These are phyloP conservation scores for Monosporascus sp. DNA, from an alignment of 2,329 filamentous ascomycete species.

Conservation along the genomic window DNA sequence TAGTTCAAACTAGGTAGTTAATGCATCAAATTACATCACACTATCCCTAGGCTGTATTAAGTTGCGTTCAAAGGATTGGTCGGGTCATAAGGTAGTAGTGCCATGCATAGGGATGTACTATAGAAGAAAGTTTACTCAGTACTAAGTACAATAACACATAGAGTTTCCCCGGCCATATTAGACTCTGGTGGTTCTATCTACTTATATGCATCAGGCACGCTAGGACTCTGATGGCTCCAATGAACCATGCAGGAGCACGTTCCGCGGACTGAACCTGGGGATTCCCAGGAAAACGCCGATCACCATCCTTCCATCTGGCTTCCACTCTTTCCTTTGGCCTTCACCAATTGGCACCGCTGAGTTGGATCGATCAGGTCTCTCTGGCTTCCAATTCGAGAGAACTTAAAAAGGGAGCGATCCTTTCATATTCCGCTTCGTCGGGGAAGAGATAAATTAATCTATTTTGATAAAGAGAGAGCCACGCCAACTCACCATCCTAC, in stretches of 20 bases:
- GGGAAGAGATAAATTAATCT: not conserved
- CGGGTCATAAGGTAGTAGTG: not conserved
- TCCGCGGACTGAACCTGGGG: conserved; percentile 6
- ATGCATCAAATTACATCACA: not conserved
- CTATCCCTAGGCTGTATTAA: not conserved
- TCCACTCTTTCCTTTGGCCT: not conserved
- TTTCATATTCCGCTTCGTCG: not conserved
- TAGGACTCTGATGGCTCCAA: not conserved
- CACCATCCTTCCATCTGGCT: conserved; percentile 13
- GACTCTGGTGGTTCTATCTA: not conserved
- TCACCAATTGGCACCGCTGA: not conserved
- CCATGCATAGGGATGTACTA: not conserved
- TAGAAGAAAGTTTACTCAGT: not conserved
- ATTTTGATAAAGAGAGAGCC: not conserved
- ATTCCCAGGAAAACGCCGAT: conserved; percentile 19
- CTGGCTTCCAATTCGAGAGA: not conserved
- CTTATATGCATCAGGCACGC: not conserved
- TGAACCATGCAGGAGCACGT: not conserved
- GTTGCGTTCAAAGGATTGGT: not conserved
- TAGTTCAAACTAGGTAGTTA: not conserved
- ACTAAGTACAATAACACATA: not conserved
- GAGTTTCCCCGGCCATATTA: not conserved
- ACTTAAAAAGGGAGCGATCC: not conserved
- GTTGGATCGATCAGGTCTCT: not conserved
- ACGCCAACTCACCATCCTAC: not conserved